A percentile compares a stretch with the other conserved stretches of the same genome.
Evolutionary conservation across 768 basidiomycete species (phyloP).

Genomic region (Pulveroboletus sp.): DNA sequence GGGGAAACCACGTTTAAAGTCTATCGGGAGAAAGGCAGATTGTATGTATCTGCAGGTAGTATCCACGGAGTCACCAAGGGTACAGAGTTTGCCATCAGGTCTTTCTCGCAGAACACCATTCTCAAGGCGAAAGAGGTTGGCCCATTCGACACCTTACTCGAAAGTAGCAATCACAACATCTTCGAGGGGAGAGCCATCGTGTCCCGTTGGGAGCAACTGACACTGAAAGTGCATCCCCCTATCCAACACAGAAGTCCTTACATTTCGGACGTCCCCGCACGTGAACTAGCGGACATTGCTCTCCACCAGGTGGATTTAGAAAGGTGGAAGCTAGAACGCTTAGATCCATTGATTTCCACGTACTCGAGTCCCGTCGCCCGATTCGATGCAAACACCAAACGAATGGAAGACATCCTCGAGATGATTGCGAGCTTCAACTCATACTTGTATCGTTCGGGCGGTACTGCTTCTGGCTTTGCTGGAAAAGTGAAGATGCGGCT

Average conservation of each 20-base stretch:
- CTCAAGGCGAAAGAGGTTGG: slow-evolving; percentile 13
- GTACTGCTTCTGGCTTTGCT: slow-evolving; percentile 4
- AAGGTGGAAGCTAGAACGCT: slow-evolving; percentile 16
- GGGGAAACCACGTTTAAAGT: slow-evolving; percentile 17
- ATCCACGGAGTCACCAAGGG: slow-evolving; percentile 15
- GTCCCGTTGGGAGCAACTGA: slow-evolving; percentile 10
- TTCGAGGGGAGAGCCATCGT: slow-evolving; percentile 8
- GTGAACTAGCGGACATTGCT: slow-evolving; percentile 9
- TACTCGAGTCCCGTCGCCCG: slow-evolving; percentile 5
- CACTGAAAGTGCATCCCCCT: slow-evolving; percentile 8
- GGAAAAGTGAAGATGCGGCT: slow-evolving; percentile 13
- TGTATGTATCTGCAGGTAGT: slow-evolving; percentile 16
- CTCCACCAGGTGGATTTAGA: not conserved
- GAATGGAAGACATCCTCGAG: slow-evolving; percentile 6
- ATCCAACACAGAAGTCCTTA: not conserved
- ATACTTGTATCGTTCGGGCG: slow-evolving; percentile 16
- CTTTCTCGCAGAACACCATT: not conserved
- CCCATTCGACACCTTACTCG: slow-evolving; percentile 15
- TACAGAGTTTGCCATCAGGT: slow-evolving; percentile 11
- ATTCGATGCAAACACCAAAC: slow-evolving; percentile 2
- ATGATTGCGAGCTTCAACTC: slow-evolving; percentile 18
- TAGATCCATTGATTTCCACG: slow-evolving; percentile 8
- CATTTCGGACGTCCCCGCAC: slow-evolving; percentile 4
- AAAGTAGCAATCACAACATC: slow-evolving; percentile 3
- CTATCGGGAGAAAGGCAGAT: not conserved